Conservation (phyloP, 306 rosid genomes). For the Glycine tomentella region DNA sequence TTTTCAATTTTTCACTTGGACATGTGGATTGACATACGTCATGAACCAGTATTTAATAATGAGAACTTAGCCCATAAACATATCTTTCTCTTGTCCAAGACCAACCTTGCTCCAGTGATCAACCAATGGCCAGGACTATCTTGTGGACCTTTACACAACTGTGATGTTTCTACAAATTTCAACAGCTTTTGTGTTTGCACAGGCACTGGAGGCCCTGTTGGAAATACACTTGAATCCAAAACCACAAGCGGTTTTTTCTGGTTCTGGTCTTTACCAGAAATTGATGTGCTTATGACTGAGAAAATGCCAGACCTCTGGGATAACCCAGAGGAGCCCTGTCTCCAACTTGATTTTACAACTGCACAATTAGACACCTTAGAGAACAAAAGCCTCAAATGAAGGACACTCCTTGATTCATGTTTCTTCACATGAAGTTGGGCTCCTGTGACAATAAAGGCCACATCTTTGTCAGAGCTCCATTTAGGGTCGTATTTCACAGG, state of each 20-base stretch:
- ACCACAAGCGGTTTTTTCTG: conserved; percentile 57
- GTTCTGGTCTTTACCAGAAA: conserved; percentile 59
- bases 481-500: conserved; percentile 70
- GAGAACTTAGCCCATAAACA: conserved; percentile 79
- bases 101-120: conserved; percentile 80
- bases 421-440: conserved; percentile 78
- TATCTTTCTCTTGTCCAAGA: conserved; percentile 80
- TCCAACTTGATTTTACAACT: conserved; percentile 70
- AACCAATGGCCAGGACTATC: conserved; percentile 95
- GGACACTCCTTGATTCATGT: conserved; percentile 65
- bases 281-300: conserved; percentile 70
- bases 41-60: conserved; percentile 59
- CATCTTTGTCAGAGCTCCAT: conserved; percentile 53
- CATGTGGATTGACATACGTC: not conserved
- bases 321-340: conserved; percentile 55
- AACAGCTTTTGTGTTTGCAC: conserved; percentile 66
- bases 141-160: conserved; percentile 74
- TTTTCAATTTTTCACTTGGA: not conserved
- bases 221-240: conserved; percentile 83
- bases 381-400: conserved; percentile 77
- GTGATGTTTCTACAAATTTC: conserved; percentile 73
- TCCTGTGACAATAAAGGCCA: conserved; percentile 77
- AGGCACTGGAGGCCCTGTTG: conserved; percentile 83
- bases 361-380: conserved; percentile 60
- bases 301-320: conserved; percentile 72